Percentiles rank a stretch among this genome's conserved stretches.
Conservation (phyloP, 2,329 filamentous ascomycete species). For the Ceratocystis lukuohia region DNA sequence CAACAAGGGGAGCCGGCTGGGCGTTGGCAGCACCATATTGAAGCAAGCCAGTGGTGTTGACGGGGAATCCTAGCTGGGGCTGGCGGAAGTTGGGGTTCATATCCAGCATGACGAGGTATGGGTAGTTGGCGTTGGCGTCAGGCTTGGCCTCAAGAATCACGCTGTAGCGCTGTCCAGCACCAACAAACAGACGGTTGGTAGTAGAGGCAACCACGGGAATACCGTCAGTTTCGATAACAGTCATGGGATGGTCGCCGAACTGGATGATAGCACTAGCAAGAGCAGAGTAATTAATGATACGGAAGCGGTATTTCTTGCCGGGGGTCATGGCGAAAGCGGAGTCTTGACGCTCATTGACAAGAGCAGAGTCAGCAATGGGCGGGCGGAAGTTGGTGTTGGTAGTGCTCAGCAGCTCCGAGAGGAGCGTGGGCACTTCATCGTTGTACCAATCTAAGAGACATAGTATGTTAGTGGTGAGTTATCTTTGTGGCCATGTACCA, state of each 20-base stretch:
- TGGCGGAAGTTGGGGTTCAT: conserved; percentile 29
- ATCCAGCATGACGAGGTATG: conserved; percentile 33
- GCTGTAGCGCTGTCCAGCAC: conserved; percentile 35
- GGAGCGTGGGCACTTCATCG: conserved; percentile 36
- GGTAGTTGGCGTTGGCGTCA: conserved; percentile 30
- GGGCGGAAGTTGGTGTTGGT: conserved; percentile 37
- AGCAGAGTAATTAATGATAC: conserved; percentile 35
- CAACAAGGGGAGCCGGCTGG: conserved; percentile 24
- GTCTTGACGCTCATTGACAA: conserved; percentile 38
- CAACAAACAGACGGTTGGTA: conserved; percentile 30
- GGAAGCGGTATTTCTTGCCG: conserved; percentile 32
- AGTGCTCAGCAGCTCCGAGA: conserved; percentile 33
- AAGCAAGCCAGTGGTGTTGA: conserved; percentile 34
- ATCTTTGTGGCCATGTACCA: background rate
- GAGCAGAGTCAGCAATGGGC: conserved; percentile 37
- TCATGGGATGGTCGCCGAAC: conserved; percentile 33
- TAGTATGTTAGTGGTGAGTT: background rate
- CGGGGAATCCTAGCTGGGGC: conserved; percentile 24
- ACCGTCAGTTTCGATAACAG: conserved; percentile 34
- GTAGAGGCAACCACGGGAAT: conserved; percentile 29
- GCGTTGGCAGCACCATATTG: conserved; percentile 26
- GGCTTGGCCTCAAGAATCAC: conserved; percentile 32
- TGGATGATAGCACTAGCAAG: conserved; percentile 32
- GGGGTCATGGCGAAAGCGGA: conserved; percentile 4
- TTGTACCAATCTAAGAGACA: conserved; percentile 42